Evolutionary conservation across 257 asterid genomes (phyloP), one percentile per base, ranked within the genome.

Genomic region (Hygrophila difformis): DNA sequence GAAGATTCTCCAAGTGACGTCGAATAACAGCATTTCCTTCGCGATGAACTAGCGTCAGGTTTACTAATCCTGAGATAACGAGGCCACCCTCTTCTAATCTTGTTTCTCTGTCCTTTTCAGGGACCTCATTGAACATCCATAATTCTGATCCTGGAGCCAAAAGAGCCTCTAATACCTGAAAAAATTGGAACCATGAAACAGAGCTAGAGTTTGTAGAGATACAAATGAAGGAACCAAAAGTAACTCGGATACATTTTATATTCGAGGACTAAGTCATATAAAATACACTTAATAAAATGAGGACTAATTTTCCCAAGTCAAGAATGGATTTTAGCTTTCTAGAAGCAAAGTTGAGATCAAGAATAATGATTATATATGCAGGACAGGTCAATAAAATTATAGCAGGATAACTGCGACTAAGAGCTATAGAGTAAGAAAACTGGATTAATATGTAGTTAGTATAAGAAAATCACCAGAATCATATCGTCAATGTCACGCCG

Each of bases 111-210:
- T 78, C 93, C 49, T 72, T 79, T 65, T 74, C 93, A 18, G 73
- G 72, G 49, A 88, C 95, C 72, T 88, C 97, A 46, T 84, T 88
- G 73, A 84, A 79, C 97, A 88, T 81, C 95, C 95, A 88, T 62
- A 88, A 70, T 55, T 88, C 87, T 39, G 97, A 88, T 54, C 89
- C 93, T 16, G 65, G 77, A 59, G 97, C 82, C 73, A 88, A 61
- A 60, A 88, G 69, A 33, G 95, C 95, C 80, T 88, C 95, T 56
- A 81, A 66, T 46, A 81, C 95, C 97, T 84, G 54, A 49, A 44
- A 67, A 26, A 37, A 23, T 23, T 57, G 36, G 36, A 47, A 53
- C 47, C 12, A 12, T 2, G 29, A 18, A 39, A 22, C 4, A 3
- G 31, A 5, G 8, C 31, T 26, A 26, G 8, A 26, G 31, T 26